A percentile compares a stretch with the other conserved stretches of the same genome.
Conservation (phyloP, 2,329 filamentous ascomycete species). For the Tolypocladium guangdongense region DNA sequence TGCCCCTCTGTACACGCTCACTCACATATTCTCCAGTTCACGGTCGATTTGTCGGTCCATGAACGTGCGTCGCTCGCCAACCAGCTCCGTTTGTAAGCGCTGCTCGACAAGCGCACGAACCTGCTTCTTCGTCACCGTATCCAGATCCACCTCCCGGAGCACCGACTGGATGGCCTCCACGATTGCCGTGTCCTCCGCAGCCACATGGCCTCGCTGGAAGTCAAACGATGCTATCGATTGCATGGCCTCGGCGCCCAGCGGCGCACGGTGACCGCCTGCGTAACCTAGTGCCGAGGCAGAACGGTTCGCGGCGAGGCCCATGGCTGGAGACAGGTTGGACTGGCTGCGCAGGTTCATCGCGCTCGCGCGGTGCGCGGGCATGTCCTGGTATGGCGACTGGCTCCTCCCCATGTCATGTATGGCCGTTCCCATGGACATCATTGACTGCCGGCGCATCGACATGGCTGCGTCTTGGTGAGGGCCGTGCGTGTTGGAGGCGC, state of each 20-base stretch:
- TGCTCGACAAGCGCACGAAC: constrained; percentile 86
- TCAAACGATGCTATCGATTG: constrained; percentile 45
- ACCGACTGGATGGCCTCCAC: constrained; percentile 76
- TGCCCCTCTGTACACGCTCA: constrained; percentile 6
- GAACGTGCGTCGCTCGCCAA: constrained; percentile 76
- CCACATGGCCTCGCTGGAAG: constrained; percentile 47
- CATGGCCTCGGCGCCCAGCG: constrained; percentile 34
- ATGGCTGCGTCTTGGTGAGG: constrained; percentile 38
- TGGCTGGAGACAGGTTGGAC: constrained; percentile 34
- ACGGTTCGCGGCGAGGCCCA: constrained; percentile 19
- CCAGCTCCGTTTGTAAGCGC: constrained; percentile 78
- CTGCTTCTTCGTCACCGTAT: constrained; percentile 98
- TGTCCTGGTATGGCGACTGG: constrained; percentile 48
- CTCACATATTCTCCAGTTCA: constrained; percentile 86
- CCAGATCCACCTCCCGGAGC: constrained; percentile 79
- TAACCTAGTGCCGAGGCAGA: constrained; percentile 38
- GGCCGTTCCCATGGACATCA: constrained; percentile 52
- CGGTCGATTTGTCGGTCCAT: constrained; percentile 88
- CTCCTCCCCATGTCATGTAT: constrained; percentile 35
- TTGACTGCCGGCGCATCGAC: constrained; percentile 56
- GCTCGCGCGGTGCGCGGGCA: constrained; percentile 42
- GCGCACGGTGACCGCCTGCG: constrained; percentile 33
- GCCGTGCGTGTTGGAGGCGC: constrained; percentile 32
- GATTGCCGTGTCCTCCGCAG: constrained; percentile 71
- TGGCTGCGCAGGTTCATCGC: constrained; percentile 46